Conservation (phyloP, 2,329 filamentous ascomycete genomes). For the Fusarium sp. region DNA sequence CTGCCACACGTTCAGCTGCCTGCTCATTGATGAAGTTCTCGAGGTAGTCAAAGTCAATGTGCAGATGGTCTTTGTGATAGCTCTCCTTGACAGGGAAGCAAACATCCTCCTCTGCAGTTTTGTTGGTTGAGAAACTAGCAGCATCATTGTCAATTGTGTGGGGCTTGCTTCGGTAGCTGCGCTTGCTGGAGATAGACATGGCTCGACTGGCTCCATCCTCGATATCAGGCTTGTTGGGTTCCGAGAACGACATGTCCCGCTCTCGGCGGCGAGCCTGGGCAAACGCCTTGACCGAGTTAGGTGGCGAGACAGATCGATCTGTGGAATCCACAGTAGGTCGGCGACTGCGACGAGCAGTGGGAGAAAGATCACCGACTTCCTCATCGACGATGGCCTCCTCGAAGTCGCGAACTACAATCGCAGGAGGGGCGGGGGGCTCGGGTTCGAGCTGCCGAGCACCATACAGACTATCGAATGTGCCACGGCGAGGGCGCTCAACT, state of each 20-base stretch:
- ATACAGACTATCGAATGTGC: conserved; percentile 79
- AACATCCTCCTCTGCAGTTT: conserved; percentile 85
- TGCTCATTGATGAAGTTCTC: conserved; percentile 84
- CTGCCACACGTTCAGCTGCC: conserved; percentile 57
- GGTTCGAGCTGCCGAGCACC: conserved; percentile 61
- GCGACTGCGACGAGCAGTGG: conserved; percentile 58
- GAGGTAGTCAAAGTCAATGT: conserved; percentile 92
- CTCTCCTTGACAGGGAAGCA: conserved; percentile 86
- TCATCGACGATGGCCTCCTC: conserved; percentile 83
- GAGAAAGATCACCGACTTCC: conserved; percentile 71
- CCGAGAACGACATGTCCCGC: conserved; percentile 72
- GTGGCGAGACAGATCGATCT: conserved; percentile 82
- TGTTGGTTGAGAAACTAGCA: conserved; percentile 71
- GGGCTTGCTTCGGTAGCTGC: conserved; percentile 67
- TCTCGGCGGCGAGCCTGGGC: conserved; percentile 89
- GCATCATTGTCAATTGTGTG: conserved; percentile 71
- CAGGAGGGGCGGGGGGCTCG: conserved; percentile 50
- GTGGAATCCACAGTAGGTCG: conserved; percentile 68
- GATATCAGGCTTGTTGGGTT: conserved; percentile 55
- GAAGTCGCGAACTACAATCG: conserved; percentile 78
- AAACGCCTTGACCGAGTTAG: conserved; percentile 98
- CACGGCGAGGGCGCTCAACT: conserved; percentile 71
- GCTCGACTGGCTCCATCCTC: conserved; percentile 73
- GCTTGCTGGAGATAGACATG: conserved; percentile 75
- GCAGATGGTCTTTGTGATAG: conserved; percentile 74